Evolutionary conservation across 2,329 filamentous ascomycete genomes (phyloP).

Genomic region (Cercospora sojina): DNA sequence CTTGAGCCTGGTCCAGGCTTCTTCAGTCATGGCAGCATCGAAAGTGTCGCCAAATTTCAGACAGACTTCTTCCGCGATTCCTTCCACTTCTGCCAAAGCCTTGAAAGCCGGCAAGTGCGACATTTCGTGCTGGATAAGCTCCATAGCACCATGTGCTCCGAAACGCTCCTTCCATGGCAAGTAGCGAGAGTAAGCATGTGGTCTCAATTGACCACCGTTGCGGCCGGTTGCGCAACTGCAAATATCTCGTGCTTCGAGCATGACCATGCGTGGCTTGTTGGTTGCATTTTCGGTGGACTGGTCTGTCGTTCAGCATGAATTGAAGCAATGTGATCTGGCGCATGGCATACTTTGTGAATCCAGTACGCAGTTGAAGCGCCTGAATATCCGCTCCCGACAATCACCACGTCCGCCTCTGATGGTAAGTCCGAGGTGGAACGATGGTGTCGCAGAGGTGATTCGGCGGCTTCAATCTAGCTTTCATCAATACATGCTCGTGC

Average conservation of each 20-base stretch:
- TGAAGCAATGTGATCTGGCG: neutral
- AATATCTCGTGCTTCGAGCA: constrained; percentile 26
- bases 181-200: constrained; percentile 37
- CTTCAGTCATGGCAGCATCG: constrained; percentile 38
- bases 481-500: neutral
- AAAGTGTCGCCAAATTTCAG: constrained; percentile 38
- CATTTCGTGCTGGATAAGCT: constrained; percentile 33
- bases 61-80: constrained; percentile 34
- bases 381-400: constrained; percentile 54
- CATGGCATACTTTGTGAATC: constrained; percentile 30
- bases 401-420: constrained; percentile 45
- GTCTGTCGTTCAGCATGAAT: neutral
- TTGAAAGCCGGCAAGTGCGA: constrained; percentile 33
- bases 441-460: constrained; percentile 26
- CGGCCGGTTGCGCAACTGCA: constrained; percentile 26
- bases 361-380: constrained; percentile 37
- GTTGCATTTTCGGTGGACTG: constrained; percentile 21
- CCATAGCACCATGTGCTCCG: constrained; percentile 34
- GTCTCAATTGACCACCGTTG: constrained; percentile 31
- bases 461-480: constrained; percentile 26
- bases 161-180: constrained; percentile 33
- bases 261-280: constrained; percentile 21
- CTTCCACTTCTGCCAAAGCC: constrained; percentile 23
- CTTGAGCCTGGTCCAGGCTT: constrained; percentile 35
- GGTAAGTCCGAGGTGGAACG: constrained; percentile 29